These are phyloP conservation scores for Yarrowia galli DNA, from an alignment of 1,139 yeast genomes.

Conservation along the genomic window DNA sequence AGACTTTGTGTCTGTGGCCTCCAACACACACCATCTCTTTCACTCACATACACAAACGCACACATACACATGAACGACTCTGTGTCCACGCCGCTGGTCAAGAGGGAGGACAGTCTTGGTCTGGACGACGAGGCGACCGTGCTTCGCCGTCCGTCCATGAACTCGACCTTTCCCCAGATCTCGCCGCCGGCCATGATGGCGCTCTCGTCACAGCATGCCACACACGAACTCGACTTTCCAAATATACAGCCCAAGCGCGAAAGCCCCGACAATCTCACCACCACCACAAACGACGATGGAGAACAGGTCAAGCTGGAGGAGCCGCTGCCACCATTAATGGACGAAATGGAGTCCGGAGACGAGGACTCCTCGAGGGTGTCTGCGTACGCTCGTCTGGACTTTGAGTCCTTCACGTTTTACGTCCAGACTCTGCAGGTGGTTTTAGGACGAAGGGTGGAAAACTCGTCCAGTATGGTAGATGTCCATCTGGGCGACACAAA, in stretches of 20 bases:
- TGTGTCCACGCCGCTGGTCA: constrained; percentile 37
- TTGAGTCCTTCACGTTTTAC: constrained; percentile 89
- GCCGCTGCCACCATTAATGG: constrained; percentile 31
- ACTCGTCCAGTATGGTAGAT: constrained; percentile 72
- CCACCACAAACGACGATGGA: neutral
- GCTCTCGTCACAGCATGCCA: constrained; percentile 23
- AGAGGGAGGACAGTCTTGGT: constrained; percentile 34
- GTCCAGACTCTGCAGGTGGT: constrained; percentile 95
- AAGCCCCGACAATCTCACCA: constrained; percentile 16
- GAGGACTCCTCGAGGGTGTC: constrained; percentile 64
- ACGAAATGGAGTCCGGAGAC: constrained; percentile 26
- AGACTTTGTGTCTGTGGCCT: constrained; percentile 37
- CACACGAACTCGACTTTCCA: constrained; percentile 37
- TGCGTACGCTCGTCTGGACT: constrained; percentile 93
- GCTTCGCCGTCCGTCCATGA: constrained; percentile 37
- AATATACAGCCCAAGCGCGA: constrained; percentile 35
- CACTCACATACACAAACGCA: neutral
- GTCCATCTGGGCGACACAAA: constrained; percentile 91
- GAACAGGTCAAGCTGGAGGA: constrained; percentile 25
- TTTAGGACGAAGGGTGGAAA: constrained; percentile 86
- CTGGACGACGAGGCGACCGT: constrained; percentile 35
- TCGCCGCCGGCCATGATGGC: constrained; percentile 38
- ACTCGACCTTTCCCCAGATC: constrained; percentile 32
- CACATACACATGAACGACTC: constrained; percentile 22
- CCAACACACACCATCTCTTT: constrained; percentile 14